Percentiles rank a stretch among this genome's conserved stretches.
phyloP scores from a whole-genome alignment of 768 basidiomycete species.

The Serendipita sp. region DNA sequence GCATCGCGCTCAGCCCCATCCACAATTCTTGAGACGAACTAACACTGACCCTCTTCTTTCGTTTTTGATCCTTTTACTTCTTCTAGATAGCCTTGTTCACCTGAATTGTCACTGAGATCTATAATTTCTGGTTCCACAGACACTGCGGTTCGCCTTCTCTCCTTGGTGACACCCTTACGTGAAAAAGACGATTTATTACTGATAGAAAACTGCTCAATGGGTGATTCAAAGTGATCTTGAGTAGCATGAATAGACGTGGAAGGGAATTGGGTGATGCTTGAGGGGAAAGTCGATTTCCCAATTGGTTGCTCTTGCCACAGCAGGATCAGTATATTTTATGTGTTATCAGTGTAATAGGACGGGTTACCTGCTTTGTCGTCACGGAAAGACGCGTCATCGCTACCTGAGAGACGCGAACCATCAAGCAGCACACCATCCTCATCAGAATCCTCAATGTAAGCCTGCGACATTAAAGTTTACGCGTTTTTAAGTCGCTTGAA shows the following conservation, averaged over 20 bases:
- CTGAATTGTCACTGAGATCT: not conserved
- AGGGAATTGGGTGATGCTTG: not conserved
- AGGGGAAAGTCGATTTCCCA: not conserved
- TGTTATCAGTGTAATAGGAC: too few relatives aligned
- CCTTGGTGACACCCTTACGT: not conserved
- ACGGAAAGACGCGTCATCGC: too few relatives aligned
- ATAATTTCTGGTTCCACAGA: not conserved
- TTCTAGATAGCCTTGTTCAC: not conserved
- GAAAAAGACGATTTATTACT: not conserved
- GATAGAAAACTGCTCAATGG: not conserved
- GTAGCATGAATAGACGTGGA: not conserved
- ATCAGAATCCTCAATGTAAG: not conserved
- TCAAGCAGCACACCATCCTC: not conserved
- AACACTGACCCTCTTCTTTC: too few relatives aligned
- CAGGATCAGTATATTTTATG: too few relatives aligned
- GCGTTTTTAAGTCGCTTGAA: not conserved
- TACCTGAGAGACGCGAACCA: not conserved
- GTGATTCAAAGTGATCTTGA: not conserved
- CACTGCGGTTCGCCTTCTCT: not conserved
- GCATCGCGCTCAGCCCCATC: too few relatives aligned
- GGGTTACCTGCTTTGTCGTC: too few relatives aligned
- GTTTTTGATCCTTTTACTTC: too few relatives aligned
- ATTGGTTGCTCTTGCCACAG: too few relatives aligned
- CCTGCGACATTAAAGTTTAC: not conserved
- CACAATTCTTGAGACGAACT: too few relatives aligned